phyloP scores from a whole-genome alignment of 306 rosid species.

The Vigna trinervia region DNA sequence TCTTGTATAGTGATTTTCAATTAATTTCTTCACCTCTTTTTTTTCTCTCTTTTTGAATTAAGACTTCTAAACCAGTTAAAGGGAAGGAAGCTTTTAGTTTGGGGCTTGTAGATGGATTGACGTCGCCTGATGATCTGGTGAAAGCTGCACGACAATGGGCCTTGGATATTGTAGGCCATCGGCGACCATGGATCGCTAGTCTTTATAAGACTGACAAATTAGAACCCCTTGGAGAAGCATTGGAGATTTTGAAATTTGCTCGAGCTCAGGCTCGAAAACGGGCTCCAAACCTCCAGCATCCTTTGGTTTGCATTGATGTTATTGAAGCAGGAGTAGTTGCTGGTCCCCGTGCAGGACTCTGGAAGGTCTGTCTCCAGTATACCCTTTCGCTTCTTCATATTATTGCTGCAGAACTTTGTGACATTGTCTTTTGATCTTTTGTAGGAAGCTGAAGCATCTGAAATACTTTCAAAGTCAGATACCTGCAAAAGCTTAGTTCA shows the following conservation, averaged over 20 bases:
- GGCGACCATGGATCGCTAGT: slow-evolving; percentile 88
- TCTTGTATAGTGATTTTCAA: slow-evolving; percentile 32
- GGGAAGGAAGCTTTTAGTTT: slow-evolving; percentile 81
- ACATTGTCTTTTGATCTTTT: slow-evolving; percentile 48
- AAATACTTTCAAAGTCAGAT: slow-evolving; percentile 64
- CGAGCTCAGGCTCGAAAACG: slow-evolving; percentile 75
- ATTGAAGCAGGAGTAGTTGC: slow-evolving; percentile 85
- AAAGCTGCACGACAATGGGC: slow-evolving; percentile 86
- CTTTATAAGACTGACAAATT: slow-evolving; percentile 86
- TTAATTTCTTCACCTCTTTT: slow-evolving; percentile 32
- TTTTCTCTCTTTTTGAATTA: neutral
- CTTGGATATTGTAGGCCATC: slow-evolving; percentile 67
- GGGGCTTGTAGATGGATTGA: slow-evolving; percentile 92
- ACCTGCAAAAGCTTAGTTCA: slow-evolving; percentile 83
- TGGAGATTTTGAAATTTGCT: slow-evolving; percentile 80
- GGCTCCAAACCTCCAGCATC: slow-evolving; percentile 90
- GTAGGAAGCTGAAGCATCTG: slow-evolving; percentile 89
- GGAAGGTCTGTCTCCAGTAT: slow-evolving; percentile 68
- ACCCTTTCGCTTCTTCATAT: slow-evolving; percentile 23
- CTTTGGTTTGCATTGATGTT: slow-evolving; percentile 88
- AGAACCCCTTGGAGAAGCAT: slow-evolving; percentile 92
- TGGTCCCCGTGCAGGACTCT: slow-evolving; percentile 89
- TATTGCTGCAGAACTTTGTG: slow-evolving; percentile 34
- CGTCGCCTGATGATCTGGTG: slow-evolving; percentile 71
- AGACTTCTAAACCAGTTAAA: slow-evolving; percentile 86